Evolutionary conservation across 768 basidiomycete species (phyloP).

Genomic region (Cystofilobasidium ferigula): DNA sequence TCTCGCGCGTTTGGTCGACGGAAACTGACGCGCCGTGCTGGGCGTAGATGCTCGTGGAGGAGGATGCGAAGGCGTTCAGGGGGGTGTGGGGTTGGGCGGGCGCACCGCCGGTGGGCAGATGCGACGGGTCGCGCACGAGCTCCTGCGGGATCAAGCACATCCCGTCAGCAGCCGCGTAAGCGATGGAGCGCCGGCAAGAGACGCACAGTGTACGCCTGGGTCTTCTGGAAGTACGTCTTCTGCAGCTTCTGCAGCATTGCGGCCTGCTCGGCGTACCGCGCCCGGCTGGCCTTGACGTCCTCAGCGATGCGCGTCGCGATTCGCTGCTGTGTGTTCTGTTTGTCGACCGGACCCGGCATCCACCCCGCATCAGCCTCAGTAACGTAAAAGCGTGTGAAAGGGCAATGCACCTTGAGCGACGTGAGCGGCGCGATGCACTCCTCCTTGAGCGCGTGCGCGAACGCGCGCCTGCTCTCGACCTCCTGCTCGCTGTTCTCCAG

Average conservation of each 20-base stretch:
- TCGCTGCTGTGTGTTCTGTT: conserved; percentile 20
- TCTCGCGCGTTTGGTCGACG: conserved; percentile 12
- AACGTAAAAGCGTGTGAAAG: not conserved
- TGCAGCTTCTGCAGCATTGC: conserved; percentile 8
- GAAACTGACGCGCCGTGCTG: not conserved
- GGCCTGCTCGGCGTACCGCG: conserved; percentile 11
- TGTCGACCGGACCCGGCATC: too few species aligned
- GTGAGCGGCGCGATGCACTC: conserved; percentile 18
- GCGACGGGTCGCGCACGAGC: not conserved
- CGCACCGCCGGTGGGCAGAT: not conserved
- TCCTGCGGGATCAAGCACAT: not conserved
- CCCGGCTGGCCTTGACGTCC: conserved; percentile 12
- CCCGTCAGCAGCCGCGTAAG: not conserved
- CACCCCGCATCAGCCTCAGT: too few species aligned
- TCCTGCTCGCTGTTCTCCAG: conserved; percentile 24
- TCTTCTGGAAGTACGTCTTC: conserved; percentile 18
- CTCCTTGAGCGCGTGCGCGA: conserved; percentile 8
- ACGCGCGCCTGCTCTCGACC: conserved; percentile 20
- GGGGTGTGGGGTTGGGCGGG: not conserved
- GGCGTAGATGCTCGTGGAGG: not conserved
- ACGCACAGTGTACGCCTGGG: conserved; percentile 4
- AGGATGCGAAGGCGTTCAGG: not conserved
- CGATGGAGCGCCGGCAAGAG: not conserved
- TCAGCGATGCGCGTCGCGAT: conserved; percentile 17
- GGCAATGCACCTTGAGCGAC: conserved; percentile 10